Evolutionary conservation across 2,329 filamentous ascomycete species (phyloP).

Genomic region (Xylaria sp.): DNA sequence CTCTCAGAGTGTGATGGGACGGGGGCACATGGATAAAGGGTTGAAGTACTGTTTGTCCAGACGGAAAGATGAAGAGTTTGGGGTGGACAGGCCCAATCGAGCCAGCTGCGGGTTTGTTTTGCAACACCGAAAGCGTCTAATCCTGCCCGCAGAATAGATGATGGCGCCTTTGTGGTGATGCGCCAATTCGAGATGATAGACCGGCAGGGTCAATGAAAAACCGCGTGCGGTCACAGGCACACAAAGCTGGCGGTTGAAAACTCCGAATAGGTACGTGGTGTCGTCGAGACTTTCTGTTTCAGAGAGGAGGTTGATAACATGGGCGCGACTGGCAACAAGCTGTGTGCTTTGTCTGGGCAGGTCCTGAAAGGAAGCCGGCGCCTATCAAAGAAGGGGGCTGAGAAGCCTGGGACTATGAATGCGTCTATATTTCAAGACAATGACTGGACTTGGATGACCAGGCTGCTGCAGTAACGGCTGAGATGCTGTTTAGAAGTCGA

Average conservation of each 20-base stretch:
- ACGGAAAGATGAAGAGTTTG: constrained; percentile 23
- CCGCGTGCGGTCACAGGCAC: constrained; percentile 25
- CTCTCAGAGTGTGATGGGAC: not conserved
- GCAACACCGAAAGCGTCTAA: constrained; percentile 26
- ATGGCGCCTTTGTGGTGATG: constrained; percentile 23
- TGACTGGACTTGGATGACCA: not conserved
- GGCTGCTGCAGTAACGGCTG: not conserved
- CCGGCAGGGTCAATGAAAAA: constrained; percentile 1
- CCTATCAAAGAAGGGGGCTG: constrained; percentile 3
- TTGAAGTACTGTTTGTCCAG: not conserved
- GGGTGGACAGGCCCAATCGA: constrained; percentile 15
- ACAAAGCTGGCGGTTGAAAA: constrained; percentile 24
- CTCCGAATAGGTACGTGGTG: constrained; percentile 18
- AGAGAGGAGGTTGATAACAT: constrained; percentile 24
- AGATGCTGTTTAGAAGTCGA: not conserved
- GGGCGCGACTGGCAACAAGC: constrained; percentile 12
- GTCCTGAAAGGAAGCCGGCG: constrained; percentile 1
- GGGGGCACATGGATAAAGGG: constrained; percentile 8
- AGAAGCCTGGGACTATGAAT: constrained; percentile 4
- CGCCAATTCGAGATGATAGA: not conserved
- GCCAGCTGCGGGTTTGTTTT: constrained; percentile 5
- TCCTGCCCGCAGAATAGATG: not conserved
- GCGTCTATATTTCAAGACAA: constrained; percentile 6
- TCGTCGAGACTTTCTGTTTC: constrained; percentile 24
- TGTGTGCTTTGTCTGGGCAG: constrained; percentile 18